Percentiles rank a stretch among this genome's conserved stretches.
phyloP scores from a whole-genome alignment of 2,329 filamentous ascomycete species.

The Scedosporium aurantiacum region DNA sequence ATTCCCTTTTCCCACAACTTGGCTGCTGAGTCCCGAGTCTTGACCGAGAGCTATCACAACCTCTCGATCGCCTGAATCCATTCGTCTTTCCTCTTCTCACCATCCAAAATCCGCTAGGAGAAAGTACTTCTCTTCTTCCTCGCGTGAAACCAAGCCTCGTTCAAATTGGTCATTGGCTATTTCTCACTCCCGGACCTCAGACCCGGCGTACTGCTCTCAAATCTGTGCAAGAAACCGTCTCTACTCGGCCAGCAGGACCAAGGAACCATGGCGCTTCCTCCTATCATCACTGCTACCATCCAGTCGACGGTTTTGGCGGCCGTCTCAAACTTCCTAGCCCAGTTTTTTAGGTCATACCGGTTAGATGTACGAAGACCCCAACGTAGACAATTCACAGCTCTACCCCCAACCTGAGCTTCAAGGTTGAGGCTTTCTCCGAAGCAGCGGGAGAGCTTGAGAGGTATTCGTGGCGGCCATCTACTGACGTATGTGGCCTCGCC shows the following conservation, averaged over 20 bases:
- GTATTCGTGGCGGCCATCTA: not conserved
- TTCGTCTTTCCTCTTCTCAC: too few species aligned
- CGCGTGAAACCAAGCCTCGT: too few species aligned
- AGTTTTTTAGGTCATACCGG: slow-evolving; percentile 54
- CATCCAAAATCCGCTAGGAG: too few species aligned
- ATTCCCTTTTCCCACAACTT: too few species aligned
- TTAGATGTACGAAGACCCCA: slow-evolving; percentile 34
- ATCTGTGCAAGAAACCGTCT: too few species aligned
- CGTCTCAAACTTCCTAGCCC: slow-evolving; percentile 63
- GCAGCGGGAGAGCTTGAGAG: too few species aligned
- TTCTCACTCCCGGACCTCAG: not conserved
- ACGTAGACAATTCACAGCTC: not conserved
- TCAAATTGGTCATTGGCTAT: too few species aligned
- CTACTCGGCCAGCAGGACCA: not conserved
- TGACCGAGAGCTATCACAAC: too few species aligned
- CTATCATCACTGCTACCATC: slow-evolving; percentile 48
- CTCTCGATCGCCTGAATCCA: too few species aligned
- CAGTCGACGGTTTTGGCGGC: slow-evolving; percentile 56
- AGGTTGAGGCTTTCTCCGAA: not conserved
- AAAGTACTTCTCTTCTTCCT: too few species aligned
- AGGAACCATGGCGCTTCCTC: slow-evolving; percentile 20
- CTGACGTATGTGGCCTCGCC: not conserved
- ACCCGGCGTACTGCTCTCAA: too few species aligned
- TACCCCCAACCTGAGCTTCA: not conserved
- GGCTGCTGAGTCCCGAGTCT: too few species aligned